Base-by-base conservation (phyloP, 2,329 filamentous ascomycete species). In the Beauveria sp. region DNA sequence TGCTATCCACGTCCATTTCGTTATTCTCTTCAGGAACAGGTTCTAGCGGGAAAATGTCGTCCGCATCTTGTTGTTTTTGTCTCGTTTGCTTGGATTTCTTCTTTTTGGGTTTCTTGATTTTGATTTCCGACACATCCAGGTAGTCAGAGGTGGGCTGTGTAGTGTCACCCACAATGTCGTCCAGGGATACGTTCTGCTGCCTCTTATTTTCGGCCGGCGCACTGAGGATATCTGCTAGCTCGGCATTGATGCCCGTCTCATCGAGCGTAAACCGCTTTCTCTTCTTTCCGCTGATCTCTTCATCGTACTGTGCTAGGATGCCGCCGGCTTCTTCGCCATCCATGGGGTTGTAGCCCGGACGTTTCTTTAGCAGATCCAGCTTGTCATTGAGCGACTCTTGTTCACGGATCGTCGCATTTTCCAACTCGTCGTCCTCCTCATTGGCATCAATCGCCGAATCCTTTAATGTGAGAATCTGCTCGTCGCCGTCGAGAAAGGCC, bases 21-120 rank as follows among this genome's bases (percentile, higher is more conserved):
- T 77, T 74, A 57, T 80, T 80, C 37, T 75, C 77, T 41, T 67
- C 69, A 9, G 70, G 68, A 24, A 64, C 63, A 24, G 74, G 66
- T 18, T 77, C 75, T 3, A 73, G 64, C 2, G 79, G 77, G 62
- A 86, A 80, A 5, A 86, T 76, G 55, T 84, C 84, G 61, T 87
- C 84, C 34, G 86, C 84, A 47, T 87, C 84, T n/a, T 80, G 75
- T 1, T 81, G 81, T 66, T 87, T 89, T 70, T 89, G 85, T 55
- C 90, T 82, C 2, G 88, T 90, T 26, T 84, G 81, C 72, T 92
- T 93, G 37, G 85, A 82, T 75, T 93, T 94, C 77, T 86, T 93
- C 77, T 96, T 97, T 76, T 96, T 97, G 0, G 91, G 88, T 73
- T 96, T 99, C 76, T 92, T 96, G 64, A 97, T 83, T 74, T 97